Conservation (phyloP, 345 rosid genomes). For the Euphorbia lathyris region DNA sequence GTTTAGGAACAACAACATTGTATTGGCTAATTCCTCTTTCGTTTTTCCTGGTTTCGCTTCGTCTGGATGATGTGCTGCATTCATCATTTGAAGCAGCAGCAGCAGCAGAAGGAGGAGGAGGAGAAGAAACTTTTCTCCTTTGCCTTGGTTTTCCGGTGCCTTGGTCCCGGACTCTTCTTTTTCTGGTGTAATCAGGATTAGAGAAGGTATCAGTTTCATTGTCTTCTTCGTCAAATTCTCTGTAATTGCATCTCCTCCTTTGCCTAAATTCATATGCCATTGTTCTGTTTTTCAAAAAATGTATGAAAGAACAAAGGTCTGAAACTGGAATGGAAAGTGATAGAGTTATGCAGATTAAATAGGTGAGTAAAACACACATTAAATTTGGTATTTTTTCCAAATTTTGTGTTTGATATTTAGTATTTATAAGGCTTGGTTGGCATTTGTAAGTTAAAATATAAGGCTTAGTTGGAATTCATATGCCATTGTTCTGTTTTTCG, state of each 20-base stretch:
- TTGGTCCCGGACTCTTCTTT: background rate
- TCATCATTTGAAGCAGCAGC: background rate
- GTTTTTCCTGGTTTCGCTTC: background rate
- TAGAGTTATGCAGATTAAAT: no score
- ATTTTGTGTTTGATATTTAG: no score
- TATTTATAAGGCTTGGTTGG: no score
- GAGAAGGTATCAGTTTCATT: background rate
- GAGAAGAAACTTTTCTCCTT: background rate
- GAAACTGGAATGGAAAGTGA: no score
- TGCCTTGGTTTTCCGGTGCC: background rate
- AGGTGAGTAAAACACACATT: no score
- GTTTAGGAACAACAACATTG: background rate
- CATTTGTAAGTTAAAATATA: no score
- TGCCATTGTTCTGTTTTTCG: no score
- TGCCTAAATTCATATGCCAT: constrained; percentile 12
- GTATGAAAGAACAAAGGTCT: no score
- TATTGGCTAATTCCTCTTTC: background rate
- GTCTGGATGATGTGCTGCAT: background rate
- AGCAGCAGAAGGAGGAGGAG: background rate
- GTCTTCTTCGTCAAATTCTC: background rate
- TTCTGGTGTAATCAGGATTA: constrained; percentile 16
- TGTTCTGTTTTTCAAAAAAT: background rate
- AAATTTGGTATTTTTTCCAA: no score
- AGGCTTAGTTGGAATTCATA: no score
- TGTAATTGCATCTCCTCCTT: background rate